Evolutionary conservation across 192 early-diverging fungal species (phyloP), one percentile per base, ranked within the genome.

Genomic region (Haplosporangium gracile): DNA sequence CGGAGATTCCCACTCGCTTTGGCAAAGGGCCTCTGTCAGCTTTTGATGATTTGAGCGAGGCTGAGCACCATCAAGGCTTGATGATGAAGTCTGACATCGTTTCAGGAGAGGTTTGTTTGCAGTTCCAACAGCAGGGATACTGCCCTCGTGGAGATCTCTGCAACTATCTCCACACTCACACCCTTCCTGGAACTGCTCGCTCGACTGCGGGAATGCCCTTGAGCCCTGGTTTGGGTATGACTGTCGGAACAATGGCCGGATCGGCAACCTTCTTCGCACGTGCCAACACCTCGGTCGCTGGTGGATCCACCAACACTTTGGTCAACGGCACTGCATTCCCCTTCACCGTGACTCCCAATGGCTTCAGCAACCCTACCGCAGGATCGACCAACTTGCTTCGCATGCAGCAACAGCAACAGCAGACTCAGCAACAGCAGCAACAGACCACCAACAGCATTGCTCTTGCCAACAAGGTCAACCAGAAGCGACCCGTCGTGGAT

Each of bases 111-210:
- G 63, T 88, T 43, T 91, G 89, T 49, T 75, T 87, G 15, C 87
- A 89, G 22, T 89, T 84, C 74, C 86, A 87, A 40, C 86, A 89
- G 74, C 86, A 89, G 74, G 89, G 89, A 5, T 89, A 81, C 39
- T 91, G 90, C 74, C 75, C 88, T 16, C 76, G 87, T 11, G 92
- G 91, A 51, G 93, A 93, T n/a, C 78, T 88, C 65, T 93, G 93
- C 70, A 87, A 88, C 26, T 93, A 89, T 60, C 51, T 83, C 11
- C 91, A 93, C 73, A 78, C 88, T 5, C 82, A 81, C 73, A 40
- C 45, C 26, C 75, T 86, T 55, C 63, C 79, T 24, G 34, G 74
- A 32, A 77, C 69, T 29, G 76, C 88, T 49, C 83, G 85, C 20
- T 73, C 82, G 6, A 76, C 79, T 53, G 32, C 82, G 26, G 77